Conservation (phyloP, 257 asterid species). For the Rhazya stricta region DNA sequence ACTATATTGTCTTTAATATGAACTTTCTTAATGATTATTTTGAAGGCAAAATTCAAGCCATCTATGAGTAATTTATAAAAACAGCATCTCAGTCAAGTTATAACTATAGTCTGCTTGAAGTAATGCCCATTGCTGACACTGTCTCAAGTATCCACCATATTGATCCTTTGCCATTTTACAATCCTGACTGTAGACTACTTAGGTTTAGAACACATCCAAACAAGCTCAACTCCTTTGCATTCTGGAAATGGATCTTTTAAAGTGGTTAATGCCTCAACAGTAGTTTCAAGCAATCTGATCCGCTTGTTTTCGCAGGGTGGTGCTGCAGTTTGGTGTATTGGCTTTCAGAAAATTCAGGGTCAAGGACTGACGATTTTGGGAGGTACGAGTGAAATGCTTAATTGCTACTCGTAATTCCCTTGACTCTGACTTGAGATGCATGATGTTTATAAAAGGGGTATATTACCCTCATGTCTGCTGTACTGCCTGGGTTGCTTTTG, state of each 20-base stretch:
- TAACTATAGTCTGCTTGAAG: neutral
- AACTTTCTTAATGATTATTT: neutral
- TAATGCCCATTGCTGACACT: neutral
- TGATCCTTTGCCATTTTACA: neutral
- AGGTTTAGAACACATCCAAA: neutral
- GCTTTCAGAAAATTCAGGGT: slow-evolving; percentile 76
- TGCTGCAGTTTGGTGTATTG: slow-evolving; percentile 94
- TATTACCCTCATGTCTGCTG: neutral
- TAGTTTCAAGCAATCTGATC: slow-evolving; percentile 2
- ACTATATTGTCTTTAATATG: neutral
- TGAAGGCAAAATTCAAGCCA: neutral
- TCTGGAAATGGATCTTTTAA: slow-evolving; percentile 1
- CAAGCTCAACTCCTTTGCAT: neutral
- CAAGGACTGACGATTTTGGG: slow-evolving; percentile 86
- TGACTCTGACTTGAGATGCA: neutral
- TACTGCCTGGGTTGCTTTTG: neutral
- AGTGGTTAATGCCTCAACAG: neutral
- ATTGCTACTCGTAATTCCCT: neutral
- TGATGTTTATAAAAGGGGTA: neutral
- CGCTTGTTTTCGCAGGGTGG: slow-evolving; percentile 52
- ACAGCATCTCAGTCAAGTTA: neutral
- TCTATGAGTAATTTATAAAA: neutral
- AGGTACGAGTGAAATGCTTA: slow-evolving; percentile 43
- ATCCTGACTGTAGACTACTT: neutral
- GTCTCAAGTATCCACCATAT: neutral